Evolutionary conservation across 2,329 filamentous ascomycete species (phyloP), one percentile per base, ranked within the genome.

Genomic region (Thermothelomyces thermophilus): DNA sequence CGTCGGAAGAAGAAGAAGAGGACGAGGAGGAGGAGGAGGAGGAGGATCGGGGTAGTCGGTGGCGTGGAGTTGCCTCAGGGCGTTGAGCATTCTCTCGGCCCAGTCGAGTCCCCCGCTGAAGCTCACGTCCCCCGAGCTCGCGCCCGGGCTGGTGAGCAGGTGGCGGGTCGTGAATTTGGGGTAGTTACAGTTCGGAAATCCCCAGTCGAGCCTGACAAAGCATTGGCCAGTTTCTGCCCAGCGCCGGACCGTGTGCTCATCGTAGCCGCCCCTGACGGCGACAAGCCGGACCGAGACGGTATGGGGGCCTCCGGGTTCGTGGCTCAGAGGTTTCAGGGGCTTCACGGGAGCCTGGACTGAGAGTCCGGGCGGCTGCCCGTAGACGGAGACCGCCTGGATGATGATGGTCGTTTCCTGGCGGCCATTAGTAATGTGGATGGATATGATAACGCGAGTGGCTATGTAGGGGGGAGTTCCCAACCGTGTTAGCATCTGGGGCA

Each of bases 151-250:
- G n/a, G n/a, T n/a, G 6, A 57, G 35, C 13, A 33, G 43, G 24
- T 57, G 55, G 34, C 50, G 46, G n/a, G 52, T 55, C 2, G 48
- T 53, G 13, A 52, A 50, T 9, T 22, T 44, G 11, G 53, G 53
- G 13, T 50, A 44, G 8, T 5, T 13, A 13, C 22, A 20, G 24
- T 41, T 31, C 3, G 49, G 43, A 13, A 52, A 54, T 7, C 19
- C 46, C 54, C 54, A 56, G 1, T 41, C 47, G 2, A 54, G 20
- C 14, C 46, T 40, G 31, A 54, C 26, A 28, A 46, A 51, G 34
- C 37, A 46, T 1, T 45, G 28, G 2, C 20, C 30, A 2, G 28
- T n/a, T 0, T 20, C 33, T 24, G 46, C 49, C 26, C 26, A 20
- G 20, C 19, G 17, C 10, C 24, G 42, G 14, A 49, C 4, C 0